Evolutionary conservation across 371 early-diverging fungal genomes (phyloP), one percentile per base, ranked within the genome.

Genomic region (Polyrhizophydium stewartii): DNA sequence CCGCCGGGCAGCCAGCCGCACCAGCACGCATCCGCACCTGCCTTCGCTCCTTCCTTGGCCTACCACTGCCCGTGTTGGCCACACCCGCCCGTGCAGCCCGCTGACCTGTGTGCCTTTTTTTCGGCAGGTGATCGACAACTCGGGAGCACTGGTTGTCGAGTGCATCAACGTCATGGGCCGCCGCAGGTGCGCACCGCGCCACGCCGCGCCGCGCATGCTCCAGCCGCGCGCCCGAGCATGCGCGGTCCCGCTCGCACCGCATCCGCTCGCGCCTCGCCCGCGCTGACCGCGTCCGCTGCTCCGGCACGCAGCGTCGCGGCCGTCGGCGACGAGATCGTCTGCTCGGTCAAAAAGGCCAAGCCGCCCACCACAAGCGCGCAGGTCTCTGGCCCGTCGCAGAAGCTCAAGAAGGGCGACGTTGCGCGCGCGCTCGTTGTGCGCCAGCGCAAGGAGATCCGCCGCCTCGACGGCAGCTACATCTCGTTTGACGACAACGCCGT

Each of bases 401-500:
- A 92, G 76, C 87, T 98, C 58, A 91, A 91, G 76, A 94, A 92
- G 81, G 98, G 98, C 22, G 97, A 98, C 70, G 97, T 98, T 38
- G 81, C 88, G 41, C 85, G 93, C 58, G 98, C 94, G 0, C 77
- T 98, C 16, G 89, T 98, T 46, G 96, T 96, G 40, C 87, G 98
- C 50, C 89, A 93, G 22, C 86, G 87, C 67, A 95, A 94, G 79
- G 94, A 92, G 71, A 89, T 89, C 66, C 71, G 87, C 41, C 86
- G 98, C 47, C 88, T 90, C 32, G 97, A 98, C 64, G 98, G 98
- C 55, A 88, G 92, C 47, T 91, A 89, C 55, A 87, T 97, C 56
- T 84, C 88, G 33, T 98, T 98, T 64, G 98, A 96, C 66, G 98
- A 98, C 71, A 98, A 98, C 70, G 98, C 98, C 35, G 91, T 90